Evolutionary conservation across 2,329 filamentous ascomycete species (phyloP).

Genomic region (Gaeumannomyces sp.): DNA sequence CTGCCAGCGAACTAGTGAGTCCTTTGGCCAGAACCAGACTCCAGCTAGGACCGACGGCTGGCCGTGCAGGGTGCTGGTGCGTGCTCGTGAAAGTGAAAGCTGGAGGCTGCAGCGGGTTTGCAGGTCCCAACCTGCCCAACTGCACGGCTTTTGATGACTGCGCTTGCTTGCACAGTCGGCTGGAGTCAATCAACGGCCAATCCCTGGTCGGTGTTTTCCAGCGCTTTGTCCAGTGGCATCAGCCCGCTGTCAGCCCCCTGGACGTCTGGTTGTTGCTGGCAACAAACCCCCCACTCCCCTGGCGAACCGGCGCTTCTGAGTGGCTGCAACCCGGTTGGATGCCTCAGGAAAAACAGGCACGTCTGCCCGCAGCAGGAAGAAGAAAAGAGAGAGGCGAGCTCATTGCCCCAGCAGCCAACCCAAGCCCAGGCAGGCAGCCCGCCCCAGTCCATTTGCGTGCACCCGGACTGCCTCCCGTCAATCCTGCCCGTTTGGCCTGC

Average conservation of each 20-base stretch:
- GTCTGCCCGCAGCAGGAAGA: neutral
- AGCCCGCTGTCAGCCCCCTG: slow-evolving; percentile 8
- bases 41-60: no score
- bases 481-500: neutral
- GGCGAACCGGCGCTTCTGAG: neutral
- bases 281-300: neutral
- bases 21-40: neutral
- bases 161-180: no score
- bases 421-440: neutral
- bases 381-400: neutral
- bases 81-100: neutral
- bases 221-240: neutral
- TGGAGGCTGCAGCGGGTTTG: neutral
- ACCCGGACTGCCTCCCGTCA: neutral
- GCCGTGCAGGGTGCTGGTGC: no score
- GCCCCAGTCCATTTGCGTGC: neutral
- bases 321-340: neutral
- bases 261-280: slow-evolving; percentile 2
- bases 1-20: no score
- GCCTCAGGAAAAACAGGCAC: slow-evolving; percentile 1
- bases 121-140: neutral
- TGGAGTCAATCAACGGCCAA: neutral
- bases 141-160: neutral
- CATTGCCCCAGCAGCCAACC: neutral
- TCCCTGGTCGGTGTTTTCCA: neutral